Evolutionary conservation across 2,329 filamentous ascomycete genomes (phyloP).

Genomic region (Pezizomycotina sp.): DNA sequence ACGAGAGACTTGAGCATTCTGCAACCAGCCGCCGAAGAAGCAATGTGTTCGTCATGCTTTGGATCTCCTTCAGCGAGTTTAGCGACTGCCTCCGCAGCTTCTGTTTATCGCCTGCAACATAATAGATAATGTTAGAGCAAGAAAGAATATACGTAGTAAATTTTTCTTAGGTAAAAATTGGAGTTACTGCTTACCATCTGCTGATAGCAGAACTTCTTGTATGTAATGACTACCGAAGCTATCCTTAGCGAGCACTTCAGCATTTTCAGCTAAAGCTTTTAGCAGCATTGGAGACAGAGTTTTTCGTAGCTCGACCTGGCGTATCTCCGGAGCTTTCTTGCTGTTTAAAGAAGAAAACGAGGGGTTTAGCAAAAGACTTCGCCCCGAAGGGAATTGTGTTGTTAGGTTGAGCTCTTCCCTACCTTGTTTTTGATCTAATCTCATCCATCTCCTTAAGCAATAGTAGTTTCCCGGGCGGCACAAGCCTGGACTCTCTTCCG

Average conservation of each 20-base stretch:
- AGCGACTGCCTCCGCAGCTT: slow-evolving; percentile 52
- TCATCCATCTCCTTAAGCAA: slow-evolving; percentile 61
- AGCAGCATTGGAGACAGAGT: slow-evolving; percentile 60
- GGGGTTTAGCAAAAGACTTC: slow-evolving; percentile 1
- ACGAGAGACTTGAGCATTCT: slow-evolving; percentile 85
- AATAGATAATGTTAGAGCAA: no score
- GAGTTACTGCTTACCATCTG: slow-evolving; percentile 35
- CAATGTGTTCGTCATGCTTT: slow-evolving; percentile 35
- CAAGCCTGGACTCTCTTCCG: slow-evolving; percentile 41
- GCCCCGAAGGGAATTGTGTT: neutral
- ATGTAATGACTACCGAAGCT: slow-evolving; percentile 80
- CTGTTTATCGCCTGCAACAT: slow-evolving; percentile 47
- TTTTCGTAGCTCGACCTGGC: slow-evolving; percentile 59
- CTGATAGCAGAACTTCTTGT: slow-evolving; percentile 61
- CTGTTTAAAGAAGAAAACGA: slow-evolving; percentile 33
- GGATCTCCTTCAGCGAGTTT: slow-evolving; percentile 31
- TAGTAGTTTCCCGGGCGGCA: slow-evolving; percentile 50
- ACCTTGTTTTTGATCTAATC: slow-evolving; percentile 56
- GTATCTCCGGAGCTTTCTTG: slow-evolving; percentile 70
- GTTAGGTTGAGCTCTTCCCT: slow-evolving; percentile 2
- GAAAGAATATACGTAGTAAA: neutral
- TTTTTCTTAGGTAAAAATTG: neutral
- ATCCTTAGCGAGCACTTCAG: slow-evolving; percentile 51
- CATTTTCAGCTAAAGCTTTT: slow-evolving; percentile 50
- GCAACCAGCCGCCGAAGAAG: slow-evolving; percentile 49